Conservation (phyloP, 441 rosid species). For the Euphorbia celastroides region DNA sequence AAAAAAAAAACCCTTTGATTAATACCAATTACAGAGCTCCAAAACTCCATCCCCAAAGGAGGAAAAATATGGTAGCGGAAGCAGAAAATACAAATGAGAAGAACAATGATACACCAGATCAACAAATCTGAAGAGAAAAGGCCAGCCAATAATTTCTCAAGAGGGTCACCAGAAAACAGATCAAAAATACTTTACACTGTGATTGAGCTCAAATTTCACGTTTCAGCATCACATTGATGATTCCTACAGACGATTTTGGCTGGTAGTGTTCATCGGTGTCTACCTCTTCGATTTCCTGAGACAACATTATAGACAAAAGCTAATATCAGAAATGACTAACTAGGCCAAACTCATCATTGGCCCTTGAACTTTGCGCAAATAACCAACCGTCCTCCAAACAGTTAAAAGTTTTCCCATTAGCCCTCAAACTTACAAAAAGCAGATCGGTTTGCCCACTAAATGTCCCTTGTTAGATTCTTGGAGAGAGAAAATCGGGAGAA, state of each 20-base stretch:
- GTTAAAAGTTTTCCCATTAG: no score
- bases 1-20: background rate
- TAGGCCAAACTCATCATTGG: no score
- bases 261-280: slow-evolving; percentile 77
- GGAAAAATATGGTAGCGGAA: background rate
- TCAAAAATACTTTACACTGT: background rate
- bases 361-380: no score
- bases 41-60: background rate
- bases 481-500: no score
- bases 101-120: slow-evolving; percentile 2
- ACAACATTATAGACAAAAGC: background rate
- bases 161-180: background rate
- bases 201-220: slow-evolving; percentile 28
- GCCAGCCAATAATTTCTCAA: background rate
- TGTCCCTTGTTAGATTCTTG: no score
- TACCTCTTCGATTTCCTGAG: slow-evolving; percentile 88
- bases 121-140: slow-evolving; percentile 1
- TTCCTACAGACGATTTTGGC: slow-evolving; percentile 60
- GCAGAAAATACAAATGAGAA: slow-evolving; percentile 4
- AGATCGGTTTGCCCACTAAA: no score
- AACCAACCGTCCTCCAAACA: no score
- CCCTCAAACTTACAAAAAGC: no score
- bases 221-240: slow-evolving; percentile 46
- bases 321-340: background rate
- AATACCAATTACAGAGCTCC: background rate